Conservation (phyloP, 1,284 basidiomycete species). For the Ustilago tritici region DNA sequence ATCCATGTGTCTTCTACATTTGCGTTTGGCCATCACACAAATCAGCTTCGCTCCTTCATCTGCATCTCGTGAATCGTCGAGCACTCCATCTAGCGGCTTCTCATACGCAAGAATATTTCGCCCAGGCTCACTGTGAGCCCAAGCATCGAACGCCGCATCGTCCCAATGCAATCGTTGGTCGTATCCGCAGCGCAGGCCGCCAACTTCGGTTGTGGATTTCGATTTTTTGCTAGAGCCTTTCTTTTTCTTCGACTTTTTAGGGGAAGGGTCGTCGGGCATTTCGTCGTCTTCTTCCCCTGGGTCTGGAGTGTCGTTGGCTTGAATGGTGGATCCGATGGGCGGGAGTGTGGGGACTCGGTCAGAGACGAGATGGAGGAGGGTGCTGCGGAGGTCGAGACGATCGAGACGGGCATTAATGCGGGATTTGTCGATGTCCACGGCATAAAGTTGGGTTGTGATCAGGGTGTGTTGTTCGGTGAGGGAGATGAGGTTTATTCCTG, state of each 20-base stretch:
- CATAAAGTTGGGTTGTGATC: slow-evolving; percentile 17
- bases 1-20: slow-evolving; percentile 45
- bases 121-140: slow-evolving; percentile 19
- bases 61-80: slow-evolving; percentile 15
- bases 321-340: slow-evolving; percentile 20
- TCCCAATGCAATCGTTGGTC: slow-evolving; percentile 48
- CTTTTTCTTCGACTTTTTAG: slow-evolving; percentile 23
- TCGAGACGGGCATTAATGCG: slow-evolving; percentile 36
- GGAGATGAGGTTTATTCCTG: slow-evolving; percentile 14
- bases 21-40: slow-evolving; percentile 40
- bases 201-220: slow-evolving; percentile 15
- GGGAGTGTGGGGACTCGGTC: slow-evolving; percentile 39
- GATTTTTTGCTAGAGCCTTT: slow-evolving; percentile 19
- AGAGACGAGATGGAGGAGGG: slow-evolving; percentile 38
- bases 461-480: slow-evolving; percentile 22
- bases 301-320: slow-evolving; percentile 1
- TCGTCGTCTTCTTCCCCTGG: slow-evolving; percentile 19
- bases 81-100: slow-evolving; percentile 22
- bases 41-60: slow-evolving; percentile 3
- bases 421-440: slow-evolving; percentile 28
- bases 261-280: slow-evolving; percentile 13
- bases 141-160: slow-evolving; percentile 30
- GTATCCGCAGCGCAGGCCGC: slow-evolving; percentile 50
- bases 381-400: slow-evolving; percentile 40
- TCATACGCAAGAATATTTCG: slow-evolving; percentile 27